Base-by-base conservation (phyloP, 371 early-diverging fungal species). In the Mucor ambiguus region DNA sequence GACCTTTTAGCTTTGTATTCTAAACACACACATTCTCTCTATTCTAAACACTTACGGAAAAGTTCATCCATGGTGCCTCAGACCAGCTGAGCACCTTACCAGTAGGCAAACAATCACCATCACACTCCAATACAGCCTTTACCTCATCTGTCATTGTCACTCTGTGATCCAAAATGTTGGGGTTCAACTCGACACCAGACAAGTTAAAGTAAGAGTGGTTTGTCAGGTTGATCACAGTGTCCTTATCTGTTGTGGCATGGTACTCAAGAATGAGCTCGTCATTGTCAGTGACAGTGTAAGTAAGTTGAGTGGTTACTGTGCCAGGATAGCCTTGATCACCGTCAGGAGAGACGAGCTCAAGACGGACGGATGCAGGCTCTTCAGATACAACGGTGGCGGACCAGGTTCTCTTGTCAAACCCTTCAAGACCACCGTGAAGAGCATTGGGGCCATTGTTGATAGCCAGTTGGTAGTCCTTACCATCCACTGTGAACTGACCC, bases 21-120 rank as follows among this genome's bases (percentile, higher is more conserved):
- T 7, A 30, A 30, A 30, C 30, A 30, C 30, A 30, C 30, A 30
- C 30, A 30, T 14, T 14, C 14, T 14, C 37, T 49, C 4, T 10
- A 9, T 12, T 49, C 20, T 49, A 49, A 1, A 24, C 7, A n/a
- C 81, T 77, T 69, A 74, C 77, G 32, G 83, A 69, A 70, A 90
- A 90, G 64, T 85, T 82, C 82, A 91, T 79, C 26, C 74, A 71
- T 32, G 81, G 75, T 8, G 61, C 76, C 8, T 80, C 73, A 58
- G 67, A 67, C 58, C 80, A 73, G 30, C 74, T 70, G 35, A 87
- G 58, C 4, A 85, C 52, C 41, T 75, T 71, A 11, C 93, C 92
- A 9, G 92, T 91, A 28, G 93, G 93, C 20, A 90, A 74, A 41
- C 85, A 81, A 54, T 76, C 77, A 1, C 72, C 68, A 60, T 88